These are phyloP conservation scores for Colletotrichum endophyticum DNA, from an alignment of 2,329 filamentous ascomycete species.

Conservation along the genomic window DNA sequence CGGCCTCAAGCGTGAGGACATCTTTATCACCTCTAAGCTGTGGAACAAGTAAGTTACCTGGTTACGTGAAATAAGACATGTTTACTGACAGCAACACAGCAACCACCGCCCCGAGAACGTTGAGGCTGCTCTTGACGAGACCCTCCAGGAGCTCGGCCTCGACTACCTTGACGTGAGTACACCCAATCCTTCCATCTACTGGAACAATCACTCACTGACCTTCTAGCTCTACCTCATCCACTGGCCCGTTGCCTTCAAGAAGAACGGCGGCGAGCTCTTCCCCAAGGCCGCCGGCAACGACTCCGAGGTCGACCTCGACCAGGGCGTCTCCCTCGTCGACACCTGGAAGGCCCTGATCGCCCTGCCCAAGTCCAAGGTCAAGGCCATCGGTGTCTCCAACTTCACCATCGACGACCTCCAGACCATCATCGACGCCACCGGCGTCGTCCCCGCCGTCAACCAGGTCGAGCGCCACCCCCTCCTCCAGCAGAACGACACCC, in stretches of 20 bases:
- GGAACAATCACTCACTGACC: not conserved
- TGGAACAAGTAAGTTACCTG: slow-evolving; percentile 50
- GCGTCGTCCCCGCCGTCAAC: slow-evolving; percentile 67
- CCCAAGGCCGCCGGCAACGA: slow-evolving; percentile 43
- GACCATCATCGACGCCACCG: slow-evolving; percentile 59
- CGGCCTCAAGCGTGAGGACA: slow-evolving; percentile 60
- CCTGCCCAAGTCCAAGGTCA: slow-evolving; percentile 65
- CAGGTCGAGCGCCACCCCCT: slow-evolving; percentile 74
- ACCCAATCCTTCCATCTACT: not conserved
- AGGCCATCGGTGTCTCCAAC: slow-evolving; percentile 76
- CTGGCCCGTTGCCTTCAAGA: slow-evolving; percentile 59
- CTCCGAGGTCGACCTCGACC: slow-evolving; percentile 45
- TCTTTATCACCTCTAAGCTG: slow-evolving; percentile 73
- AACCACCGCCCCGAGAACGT: slow-evolving; percentile 68
- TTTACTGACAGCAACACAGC: slow-evolving; percentile 14
- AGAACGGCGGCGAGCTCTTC: slow-evolving; percentile 45
- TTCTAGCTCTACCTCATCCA: slow-evolving; percentile 63
- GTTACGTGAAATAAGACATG: rapidly evolving
- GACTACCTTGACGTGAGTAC: slow-evolving; percentile 60
- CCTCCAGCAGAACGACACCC: slow-evolving; percentile 59
- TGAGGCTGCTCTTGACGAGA: slow-evolving; percentile 58
- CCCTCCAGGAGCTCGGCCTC: slow-evolving; percentile 58
- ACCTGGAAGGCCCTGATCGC: slow-evolving; percentile 58
- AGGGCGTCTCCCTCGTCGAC: slow-evolving; percentile 42
- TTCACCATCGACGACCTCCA: slow-evolving; percentile 64